Conservation (phyloP, 257 asterid species). For the Gardenia jasminoides region DNA sequence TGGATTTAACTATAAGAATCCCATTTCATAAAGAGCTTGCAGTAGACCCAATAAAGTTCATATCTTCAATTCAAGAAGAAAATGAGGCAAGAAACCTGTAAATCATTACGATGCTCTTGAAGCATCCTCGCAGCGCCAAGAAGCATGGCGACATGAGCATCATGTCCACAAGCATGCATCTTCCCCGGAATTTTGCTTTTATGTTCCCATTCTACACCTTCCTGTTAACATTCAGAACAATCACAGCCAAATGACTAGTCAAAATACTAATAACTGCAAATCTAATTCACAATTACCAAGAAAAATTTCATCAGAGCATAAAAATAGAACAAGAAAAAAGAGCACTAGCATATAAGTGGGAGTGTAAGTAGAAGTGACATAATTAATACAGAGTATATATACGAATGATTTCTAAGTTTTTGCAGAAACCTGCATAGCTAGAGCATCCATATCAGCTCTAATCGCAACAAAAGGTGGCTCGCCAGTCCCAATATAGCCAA, state of each 20-base stretch:
- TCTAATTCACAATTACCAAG: background rate
- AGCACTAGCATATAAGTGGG: background rate
- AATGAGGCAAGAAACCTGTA: constrained; percentile 40
- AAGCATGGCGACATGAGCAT: constrained; percentile 74
- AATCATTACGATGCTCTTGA: constrained; percentile 35
- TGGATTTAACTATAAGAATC: background rate
- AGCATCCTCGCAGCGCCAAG: constrained; percentile 77
- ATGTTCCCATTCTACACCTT: constrained; percentile 68
- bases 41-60: background rate
- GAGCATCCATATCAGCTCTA: constrained; percentile 80
- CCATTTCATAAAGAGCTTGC: background rate
- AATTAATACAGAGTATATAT: background rate
- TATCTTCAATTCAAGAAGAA: constrained; percentile 1
- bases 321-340: background rate
- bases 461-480: constrained; percentile 63
- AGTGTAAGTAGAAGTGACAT: background rate
- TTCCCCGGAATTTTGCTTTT: constrained; percentile 66
- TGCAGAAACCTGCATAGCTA: constrained; percentile 47
- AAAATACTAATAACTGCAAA: background rate
- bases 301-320: background rate
- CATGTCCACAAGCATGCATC: constrained; percentile 87
- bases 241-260: background rate
- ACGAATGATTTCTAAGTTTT: background rate
- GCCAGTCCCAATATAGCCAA: constrained; percentile 61
- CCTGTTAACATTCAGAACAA: constrained; percentile 34